Conservation (phyloP, 805 yeast species). For the Suhomyces emberorum region DNA sequence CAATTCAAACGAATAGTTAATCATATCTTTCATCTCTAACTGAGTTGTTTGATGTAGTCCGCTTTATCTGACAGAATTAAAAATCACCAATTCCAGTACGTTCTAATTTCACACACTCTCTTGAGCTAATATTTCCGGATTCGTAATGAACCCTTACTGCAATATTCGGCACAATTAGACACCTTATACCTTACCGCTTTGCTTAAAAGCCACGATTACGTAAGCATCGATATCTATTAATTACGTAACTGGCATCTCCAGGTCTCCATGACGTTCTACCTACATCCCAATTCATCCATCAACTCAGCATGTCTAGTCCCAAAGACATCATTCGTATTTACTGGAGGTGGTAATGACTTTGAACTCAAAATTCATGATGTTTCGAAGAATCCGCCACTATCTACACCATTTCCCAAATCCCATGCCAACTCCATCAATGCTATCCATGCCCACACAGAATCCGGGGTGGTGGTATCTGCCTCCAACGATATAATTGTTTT, state of each 20-base stretch:
- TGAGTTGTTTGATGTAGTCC: too few relatives aligned
- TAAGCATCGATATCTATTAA: too few relatives aligned
- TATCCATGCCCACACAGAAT: conserved; percentile 5
- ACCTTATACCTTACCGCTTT: too few relatives aligned
- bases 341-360: conserved; percentile 23
- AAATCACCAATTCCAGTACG: too few relatives aligned
- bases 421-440: conserved; percentile 18
- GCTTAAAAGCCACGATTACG: too few relatives aligned
- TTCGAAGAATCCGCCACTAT: conserved; percentile 1
- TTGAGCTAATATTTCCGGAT: too few relatives aligned
- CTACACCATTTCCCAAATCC: conserved; percentile 13
- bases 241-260: neutral
- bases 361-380: conserved; percentile 14
- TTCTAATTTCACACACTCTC: too few relatives aligned
- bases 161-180: too few relatives aligned
- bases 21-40: too few relatives aligned
- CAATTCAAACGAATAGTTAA: too few relatives aligned
- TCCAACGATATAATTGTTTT: conserved; percentile 10
- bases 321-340: conserved; percentile 14
- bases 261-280: conserved; percentile 3
- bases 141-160: too few relatives aligned
- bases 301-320: conserved; percentile 14
- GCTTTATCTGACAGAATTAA: too few relatives aligned
- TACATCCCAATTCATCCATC: conserved; percentile 16
- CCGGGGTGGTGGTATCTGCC: conserved; percentile 4